phyloP scores from a whole-genome alignment of 441 rosid species.

The Gossypium aridum region DNA sequence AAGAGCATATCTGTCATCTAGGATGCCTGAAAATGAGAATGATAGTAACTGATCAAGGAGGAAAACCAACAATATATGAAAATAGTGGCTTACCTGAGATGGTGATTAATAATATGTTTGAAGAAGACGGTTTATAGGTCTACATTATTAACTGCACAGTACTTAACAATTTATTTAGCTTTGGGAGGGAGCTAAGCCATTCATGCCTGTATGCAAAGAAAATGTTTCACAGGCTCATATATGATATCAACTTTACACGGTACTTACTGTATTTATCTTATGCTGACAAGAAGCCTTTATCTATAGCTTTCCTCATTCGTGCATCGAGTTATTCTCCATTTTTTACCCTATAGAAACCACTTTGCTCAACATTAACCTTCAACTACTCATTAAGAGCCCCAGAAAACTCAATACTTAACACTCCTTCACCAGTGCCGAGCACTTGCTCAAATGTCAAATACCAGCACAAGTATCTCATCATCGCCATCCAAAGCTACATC shows the following conservation, averaged over 20 bases:
- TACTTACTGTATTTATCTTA: not conserved
- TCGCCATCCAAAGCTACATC: conserved; percentile 28
- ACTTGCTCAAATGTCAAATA: conserved; percentile 30
- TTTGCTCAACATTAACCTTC: conserved; percentile 14
- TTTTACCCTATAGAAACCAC: not conserved
- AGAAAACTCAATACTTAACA: conserved; percentile 25
- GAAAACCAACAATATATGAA: not conserved
- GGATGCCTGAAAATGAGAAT: not conserved
- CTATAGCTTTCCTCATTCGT: not conserved
- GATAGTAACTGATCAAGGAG: not conserved
- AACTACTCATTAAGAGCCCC: conserved; percentile 32
- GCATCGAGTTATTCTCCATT: not conserved
- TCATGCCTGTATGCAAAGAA: not conserved
- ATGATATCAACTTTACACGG: conserved; percentile 1
- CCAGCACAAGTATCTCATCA: conserved; percentile 35
- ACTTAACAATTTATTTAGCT: not conserved
- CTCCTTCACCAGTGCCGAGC: conserved; percentile 31
- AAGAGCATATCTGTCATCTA: conserved; percentile 36
- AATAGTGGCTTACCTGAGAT: not conserved
- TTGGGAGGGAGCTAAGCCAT: not conserved
- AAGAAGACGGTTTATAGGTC: not conserved
- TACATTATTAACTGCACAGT: not conserved
- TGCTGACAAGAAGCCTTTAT: not conserved
- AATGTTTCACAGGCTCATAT: not conserved
- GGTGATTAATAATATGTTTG: not conserved